A percentile compares a stretch with the other conserved stretches of the same genome.
Evolutionary conservation across 179 eudicot genomes (phyloP).

Genomic region (Amaranthus tricolor): DNA sequence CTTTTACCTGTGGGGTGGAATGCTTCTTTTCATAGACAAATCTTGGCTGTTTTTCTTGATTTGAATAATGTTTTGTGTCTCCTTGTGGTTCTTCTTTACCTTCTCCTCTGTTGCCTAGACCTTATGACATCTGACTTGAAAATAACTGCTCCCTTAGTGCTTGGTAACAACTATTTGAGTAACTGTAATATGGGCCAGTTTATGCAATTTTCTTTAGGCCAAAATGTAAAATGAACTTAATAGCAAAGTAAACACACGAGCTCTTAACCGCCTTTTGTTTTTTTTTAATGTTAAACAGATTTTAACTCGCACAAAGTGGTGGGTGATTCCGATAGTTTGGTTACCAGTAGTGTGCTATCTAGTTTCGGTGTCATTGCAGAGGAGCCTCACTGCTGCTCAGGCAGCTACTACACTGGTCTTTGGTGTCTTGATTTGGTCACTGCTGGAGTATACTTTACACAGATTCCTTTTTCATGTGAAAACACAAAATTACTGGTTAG

Average conservation of each 20-base stretch:
- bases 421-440: constrained; percentile 55
- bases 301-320: constrained; percentile 64
- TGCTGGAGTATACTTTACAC: constrained; percentile 65
- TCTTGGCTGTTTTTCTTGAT: too few relatives aligned
- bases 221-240: background rate
- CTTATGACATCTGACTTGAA: too few relatives aligned
- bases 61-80: too few relatives aligned
- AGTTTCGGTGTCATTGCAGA: constrained; percentile 26
- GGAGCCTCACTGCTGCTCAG: constrained; percentile 31
- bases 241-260: background rate
- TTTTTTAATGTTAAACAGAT: constrained; percentile 35
- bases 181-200: too few relatives aligned
- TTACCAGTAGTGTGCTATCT: constrained; percentile 53
- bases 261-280: constrained; percentile 2
- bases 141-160: too few relatives aligned
- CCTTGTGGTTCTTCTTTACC: too few relatives aligned
- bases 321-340: constrained; percentile 65
- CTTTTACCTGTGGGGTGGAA: too few relatives aligned
- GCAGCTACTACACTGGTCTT: constrained; percentile 27
- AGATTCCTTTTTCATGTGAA: constrained; percentile 68
- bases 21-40: too few relatives aligned
- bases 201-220: too few relatives aligned
- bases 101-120: too few relatives aligned
- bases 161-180: too few relatives aligned
- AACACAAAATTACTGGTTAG: constrained; percentile 55